Evolutionary conservation across 306 rosid genomes (phyloP).

Genomic region (Boehmeria nivea): DNA sequence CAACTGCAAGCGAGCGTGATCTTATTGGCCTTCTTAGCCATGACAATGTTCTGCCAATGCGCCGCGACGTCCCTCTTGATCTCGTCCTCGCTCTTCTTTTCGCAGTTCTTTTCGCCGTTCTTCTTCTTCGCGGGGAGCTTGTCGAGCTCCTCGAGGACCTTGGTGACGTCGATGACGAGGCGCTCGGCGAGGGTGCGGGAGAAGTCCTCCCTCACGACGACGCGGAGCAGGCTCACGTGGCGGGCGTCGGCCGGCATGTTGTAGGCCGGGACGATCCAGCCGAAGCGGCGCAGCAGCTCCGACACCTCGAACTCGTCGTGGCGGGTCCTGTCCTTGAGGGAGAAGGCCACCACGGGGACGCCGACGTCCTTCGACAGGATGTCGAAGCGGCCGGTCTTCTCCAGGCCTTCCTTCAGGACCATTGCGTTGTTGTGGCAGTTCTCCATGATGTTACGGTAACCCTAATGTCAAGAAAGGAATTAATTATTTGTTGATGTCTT

Average conservation of each 20-base stretch:
- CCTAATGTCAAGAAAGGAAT: no score
- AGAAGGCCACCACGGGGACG: constrained; percentile 85
- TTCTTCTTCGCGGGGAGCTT: not conserved
- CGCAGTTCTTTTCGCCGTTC: not conserved
- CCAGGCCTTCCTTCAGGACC: constrained; percentile 68
- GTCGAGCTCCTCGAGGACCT: constrained; percentile 72
- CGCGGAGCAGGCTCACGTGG: constrained; percentile 66
- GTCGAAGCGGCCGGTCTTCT: constrained; percentile 55
- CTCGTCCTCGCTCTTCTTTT: constrained; percentile 20
- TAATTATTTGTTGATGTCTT: not conserved
- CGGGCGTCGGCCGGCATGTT: constrained; percentile 91
- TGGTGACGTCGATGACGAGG: constrained; percentile 52
- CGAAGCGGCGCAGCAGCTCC: constrained; percentile 60
- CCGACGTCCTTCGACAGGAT: constrained; percentile 76
- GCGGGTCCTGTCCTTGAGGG: constrained; percentile 48
- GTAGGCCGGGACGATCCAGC: constrained; percentile 96
- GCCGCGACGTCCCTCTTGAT: constrained; percentile 27
- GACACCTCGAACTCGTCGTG: constrained; percentile 75
- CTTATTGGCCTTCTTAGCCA: constrained; percentile 13
- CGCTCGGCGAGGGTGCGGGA: constrained; percentile 87
- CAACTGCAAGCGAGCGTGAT: not conserved
- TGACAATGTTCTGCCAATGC: constrained; percentile 16
- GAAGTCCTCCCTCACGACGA: constrained; percentile 82
- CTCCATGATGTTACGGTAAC: constrained; percentile 77
- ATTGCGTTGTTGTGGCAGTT: constrained; percentile 76